Conservation (phyloP, 257 asterid species). For the Leptodermis oblonga region DNA sequence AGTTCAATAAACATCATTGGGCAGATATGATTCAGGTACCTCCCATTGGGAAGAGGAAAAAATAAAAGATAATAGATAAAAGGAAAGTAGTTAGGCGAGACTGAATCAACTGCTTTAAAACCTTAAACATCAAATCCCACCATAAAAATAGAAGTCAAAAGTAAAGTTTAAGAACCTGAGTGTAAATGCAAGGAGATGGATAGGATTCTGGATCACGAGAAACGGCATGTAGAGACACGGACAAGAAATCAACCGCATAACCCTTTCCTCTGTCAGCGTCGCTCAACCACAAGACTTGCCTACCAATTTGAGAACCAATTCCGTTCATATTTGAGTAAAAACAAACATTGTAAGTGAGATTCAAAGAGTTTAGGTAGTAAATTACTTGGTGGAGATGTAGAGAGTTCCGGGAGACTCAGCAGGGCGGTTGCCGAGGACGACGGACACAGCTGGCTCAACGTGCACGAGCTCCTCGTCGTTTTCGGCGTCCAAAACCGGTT, state of each 20-base stretch:
- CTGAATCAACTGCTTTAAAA: background rate
- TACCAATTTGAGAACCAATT: constrained; percentile 19
- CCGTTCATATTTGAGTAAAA: background rate
- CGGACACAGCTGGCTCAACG: constrained; percentile 54
- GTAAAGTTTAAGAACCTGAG: constrained; percentile 49
- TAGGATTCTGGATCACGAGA: constrained; percentile 92
- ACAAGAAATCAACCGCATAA: constrained; percentile 71
- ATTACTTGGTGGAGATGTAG: constrained; percentile 69
- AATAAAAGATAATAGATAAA: too few species aligned
- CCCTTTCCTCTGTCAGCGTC: constrained; percentile 68
- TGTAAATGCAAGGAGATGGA: constrained; percentile 71
- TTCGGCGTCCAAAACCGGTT: constrained; percentile 48
- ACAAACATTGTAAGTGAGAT: background rate
- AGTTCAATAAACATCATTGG: too few species aligned
- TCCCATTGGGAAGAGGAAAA: too few species aligned
- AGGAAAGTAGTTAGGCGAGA: background rate
- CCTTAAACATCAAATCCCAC: background rate
- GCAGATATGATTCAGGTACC: too few species aligned
- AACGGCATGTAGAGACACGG: constrained; percentile 82
- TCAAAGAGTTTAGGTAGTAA: background rate
- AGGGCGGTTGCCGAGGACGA: constrained; percentile 61
- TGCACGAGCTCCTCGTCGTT: constrained; percentile 71
- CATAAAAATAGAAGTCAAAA: background rate
- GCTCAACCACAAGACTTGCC: constrained; percentile 96
- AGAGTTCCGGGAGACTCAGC: constrained; percentile 80